Percentiles rank a stretch among this genome's conserved stretches.
These are phyloP conservation scores for Kuraishia molischiana DNA, from an alignment of 805 yeast species.

Conservation along the genomic window DNA sequence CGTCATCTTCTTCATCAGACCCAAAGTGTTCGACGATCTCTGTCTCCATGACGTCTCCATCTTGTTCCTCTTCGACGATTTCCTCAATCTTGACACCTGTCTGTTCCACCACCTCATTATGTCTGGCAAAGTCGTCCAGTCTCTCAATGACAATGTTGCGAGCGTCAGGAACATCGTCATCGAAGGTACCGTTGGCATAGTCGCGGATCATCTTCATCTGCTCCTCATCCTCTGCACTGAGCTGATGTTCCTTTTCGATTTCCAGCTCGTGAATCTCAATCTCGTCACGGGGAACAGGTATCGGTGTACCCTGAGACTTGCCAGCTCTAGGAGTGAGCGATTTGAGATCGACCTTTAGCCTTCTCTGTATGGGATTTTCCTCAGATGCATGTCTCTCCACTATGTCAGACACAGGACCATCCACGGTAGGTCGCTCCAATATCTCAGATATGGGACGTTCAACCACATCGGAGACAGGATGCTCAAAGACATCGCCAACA, in stretches of 20 bases:
- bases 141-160: constrained; percentile 34
- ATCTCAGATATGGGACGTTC: no score
- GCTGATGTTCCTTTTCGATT: constrained; percentile 13
- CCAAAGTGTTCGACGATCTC: constrained; percentile 32
- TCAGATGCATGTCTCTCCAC: no score
- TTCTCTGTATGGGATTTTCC: no score
- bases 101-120: constrained; percentile 36
- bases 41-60: constrained; percentile 26
- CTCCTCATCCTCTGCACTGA: constrained; percentile 11
- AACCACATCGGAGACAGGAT: no score
- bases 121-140: constrained; percentile 41
- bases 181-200: constrained; percentile 48
- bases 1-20: constrained; percentile 12
- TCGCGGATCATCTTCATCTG: constrained; percentile 23
- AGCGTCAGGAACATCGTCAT: constrained; percentile 49
- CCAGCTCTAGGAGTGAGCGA: no score
- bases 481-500: not conserved
- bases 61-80: constrained; percentile 26
- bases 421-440: no score
- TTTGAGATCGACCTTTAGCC: no score
- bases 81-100: constrained; percentile 13
- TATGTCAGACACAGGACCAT: no score
- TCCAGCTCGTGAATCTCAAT: constrained; percentile 6
- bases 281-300: constrained; percentile 6
- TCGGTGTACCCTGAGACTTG: no score